Evolutionary conservation across 345 rosid species (phyloP), one percentile per base, ranked within the genome.

Genomic region (Excoecaria cochinchinensis): DNA sequence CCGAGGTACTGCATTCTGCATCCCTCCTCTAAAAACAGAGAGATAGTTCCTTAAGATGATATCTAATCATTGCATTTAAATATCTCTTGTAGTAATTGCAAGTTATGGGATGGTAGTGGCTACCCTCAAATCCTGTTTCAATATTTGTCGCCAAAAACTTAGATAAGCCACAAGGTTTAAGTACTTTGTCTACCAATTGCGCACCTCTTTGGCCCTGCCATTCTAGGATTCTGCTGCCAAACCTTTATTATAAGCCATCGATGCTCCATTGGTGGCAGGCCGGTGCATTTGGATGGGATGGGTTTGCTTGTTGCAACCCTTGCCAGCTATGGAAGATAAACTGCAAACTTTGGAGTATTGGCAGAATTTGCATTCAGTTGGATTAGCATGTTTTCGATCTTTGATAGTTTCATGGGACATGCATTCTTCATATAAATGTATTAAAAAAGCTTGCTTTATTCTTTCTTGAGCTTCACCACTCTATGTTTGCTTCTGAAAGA

Each of bases 241-340:
- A 36, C 19, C n/a, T 68, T 70, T 47, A 22, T 14, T 67, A 67
- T 47, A 24, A 51, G 58, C 36, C 51, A 50, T 19, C 36, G 50
- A 40, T 40, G 69, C 42, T 19, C 15, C 13, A 19, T 17, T 64
- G 50, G 69, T 40, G 48, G 50, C 69, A 64, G 51, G 25, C 21
- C 50, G 47, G 69, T 64, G 69, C 69, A 40, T 64, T 64, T 64
- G 51, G 50, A 39, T 64, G 48, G 69, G 69, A 64, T 64, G 69
- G 50, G 69, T 64, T 64, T 17, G 5, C 69, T 40, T 17, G 69
- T 19, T 60, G 57, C 3, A 36, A 12, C 9, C 21, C 19, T 63
- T 38, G 36, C 21, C 69, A 1, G 48, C 13, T 64, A 64, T 21
- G 46, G 67, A 39, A 38, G 67, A 63, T 39, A 63, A 38, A 64